A percentile compares a stretch with the other conserved stretches of the same genome.
Conservation (phyloP, 257 asterid species). For the Coffea eugenioides region DNA sequence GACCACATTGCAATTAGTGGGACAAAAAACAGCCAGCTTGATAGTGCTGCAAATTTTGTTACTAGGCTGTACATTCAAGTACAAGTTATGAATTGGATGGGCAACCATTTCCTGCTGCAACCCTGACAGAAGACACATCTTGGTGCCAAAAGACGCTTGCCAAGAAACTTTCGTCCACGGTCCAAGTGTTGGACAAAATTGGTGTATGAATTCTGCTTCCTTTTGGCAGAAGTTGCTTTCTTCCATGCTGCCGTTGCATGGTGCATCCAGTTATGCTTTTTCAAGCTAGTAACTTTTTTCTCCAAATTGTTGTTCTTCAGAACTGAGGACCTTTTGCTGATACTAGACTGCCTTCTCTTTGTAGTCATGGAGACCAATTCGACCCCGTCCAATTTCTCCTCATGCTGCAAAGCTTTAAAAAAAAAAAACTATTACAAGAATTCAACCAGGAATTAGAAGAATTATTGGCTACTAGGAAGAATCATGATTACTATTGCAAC, state of each 20-base stretch:
- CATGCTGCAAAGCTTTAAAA: background rate
- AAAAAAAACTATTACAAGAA: no score
- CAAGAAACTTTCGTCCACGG: background rate
- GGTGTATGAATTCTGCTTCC: background rate
- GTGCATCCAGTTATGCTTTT: background rate
- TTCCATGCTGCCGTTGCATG: background rate
- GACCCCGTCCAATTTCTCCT: background rate
- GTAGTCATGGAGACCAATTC: background rate
- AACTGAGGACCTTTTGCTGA: background rate
- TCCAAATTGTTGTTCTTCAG: background rate
- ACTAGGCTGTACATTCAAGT: no score
- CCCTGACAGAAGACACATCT: no score
- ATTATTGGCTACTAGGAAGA: background rate
- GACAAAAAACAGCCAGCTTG: no score
- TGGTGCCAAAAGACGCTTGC: no score
- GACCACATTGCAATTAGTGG: no score
- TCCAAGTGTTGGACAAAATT: background rate
- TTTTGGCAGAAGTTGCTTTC: background rate
- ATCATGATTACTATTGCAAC: no score
- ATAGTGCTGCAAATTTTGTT: no score
- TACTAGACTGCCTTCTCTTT: background rate
- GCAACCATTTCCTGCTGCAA: no score
- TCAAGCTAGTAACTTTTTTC: background rate
- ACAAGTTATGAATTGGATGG: no score
- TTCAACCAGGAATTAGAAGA: constrained; percentile 1